A percentile compares a stretch with the other conserved stretches of the same genome.
Conservation (phyloP, 345 rosid species). For the Bruguiera sexangula region DNA sequence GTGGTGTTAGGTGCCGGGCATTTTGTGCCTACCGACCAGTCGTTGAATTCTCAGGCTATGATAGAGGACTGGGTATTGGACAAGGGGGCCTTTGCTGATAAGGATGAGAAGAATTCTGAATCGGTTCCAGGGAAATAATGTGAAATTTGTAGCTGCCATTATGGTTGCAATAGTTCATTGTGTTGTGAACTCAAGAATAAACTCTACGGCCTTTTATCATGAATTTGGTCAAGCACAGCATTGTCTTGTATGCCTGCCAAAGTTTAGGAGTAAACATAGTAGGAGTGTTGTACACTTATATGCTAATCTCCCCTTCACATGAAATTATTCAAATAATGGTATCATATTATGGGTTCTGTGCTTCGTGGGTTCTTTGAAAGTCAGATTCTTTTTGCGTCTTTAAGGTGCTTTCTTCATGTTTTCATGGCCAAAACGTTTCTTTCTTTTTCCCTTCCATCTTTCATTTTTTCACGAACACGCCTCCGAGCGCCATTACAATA, state of each 20-base stretch:
- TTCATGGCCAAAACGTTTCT: background rate
- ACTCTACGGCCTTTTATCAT: too few relatives aligned
- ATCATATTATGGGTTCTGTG: conserved; percentile 47
- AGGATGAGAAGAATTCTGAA: background rate
- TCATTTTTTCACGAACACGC: conserved; percentile 36
- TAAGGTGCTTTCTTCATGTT: conserved; percentile 14
- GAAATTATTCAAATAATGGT: conserved; percentile 25
- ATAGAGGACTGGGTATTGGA: conserved; percentile 47
- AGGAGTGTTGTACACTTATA: too few relatives aligned
- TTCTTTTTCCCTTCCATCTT: background rate
- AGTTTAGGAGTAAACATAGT: too few relatives aligned
- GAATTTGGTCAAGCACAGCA: too few relatives aligned
- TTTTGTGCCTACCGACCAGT: conserved; percentile 55
- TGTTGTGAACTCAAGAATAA: too few relatives aligned
- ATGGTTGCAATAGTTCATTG: too few relatives aligned
- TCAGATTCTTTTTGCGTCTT: background rate
- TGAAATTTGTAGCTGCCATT: too few relatives aligned
- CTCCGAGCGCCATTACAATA: conserved; percentile 52
- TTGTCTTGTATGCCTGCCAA: too few relatives aligned
- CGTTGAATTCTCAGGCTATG: conserved; percentile 24
- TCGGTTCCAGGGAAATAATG: too few relatives aligned
- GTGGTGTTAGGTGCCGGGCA: conserved; percentile 12
- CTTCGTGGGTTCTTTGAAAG: conserved; percentile 25
- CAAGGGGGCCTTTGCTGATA: conserved; percentile 38
- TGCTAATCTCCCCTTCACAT: conserved; percentile 26